Evolutionary conservation across 768 basidiomycete genomes (phyloP).

Genomic region (Mycena leptocephala): DNA sequence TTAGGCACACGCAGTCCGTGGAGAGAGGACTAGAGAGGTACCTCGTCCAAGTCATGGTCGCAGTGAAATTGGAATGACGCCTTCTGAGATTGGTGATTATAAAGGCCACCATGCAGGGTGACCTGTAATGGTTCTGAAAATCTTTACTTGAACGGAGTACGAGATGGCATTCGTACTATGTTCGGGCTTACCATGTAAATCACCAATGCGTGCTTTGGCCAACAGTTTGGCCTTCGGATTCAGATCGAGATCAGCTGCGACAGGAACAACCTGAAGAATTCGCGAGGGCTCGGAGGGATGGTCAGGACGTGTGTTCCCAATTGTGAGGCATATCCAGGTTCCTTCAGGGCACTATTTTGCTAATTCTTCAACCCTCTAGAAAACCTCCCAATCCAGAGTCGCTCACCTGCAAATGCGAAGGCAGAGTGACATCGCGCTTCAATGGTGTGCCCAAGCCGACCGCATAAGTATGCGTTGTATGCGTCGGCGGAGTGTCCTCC

Average conservation of each 20-base stretch:
- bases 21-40: not conserved
- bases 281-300: slow-evolving; percentile 52
- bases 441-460: slow-evolving; percentile 43
- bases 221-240: slow-evolving; percentile 40
- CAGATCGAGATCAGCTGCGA: slow-evolving; percentile 37
- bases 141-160: not conserved
- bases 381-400: not conserved
- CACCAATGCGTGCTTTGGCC: slow-evolving; percentile 29
- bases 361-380: not conserved
- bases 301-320: slow-evolving; percentile 47
- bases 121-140: slow-evolving; percentile 46
- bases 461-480: slow-evolving; percentile 45
- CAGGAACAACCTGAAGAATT: slow-evolving; percentile 53
- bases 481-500: slow-evolving; percentile 51
- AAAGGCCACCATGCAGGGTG: slow-evolving; percentile 50
- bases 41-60: slow-evolving; percentile 41
- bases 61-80: slow-evolving; percentile 51
- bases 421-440: slow-evolving; percentile 47
- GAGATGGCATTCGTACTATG: too few species aligned
- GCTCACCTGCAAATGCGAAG: slow-evolving; percentile 48
- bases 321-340: slow-evolving; percentile 51
- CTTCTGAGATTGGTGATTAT: slow-evolving; percentile 46
- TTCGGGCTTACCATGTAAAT: slow-evolving; percentile 32
- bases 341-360: slow-evolving; percentile 47
- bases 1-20: not conserved